Evolutionary conservation across 805 yeast genomes (phyloP), one percentile per base, ranked within the genome.

Genomic region (Yamadazyma nakazawae): DNA sequence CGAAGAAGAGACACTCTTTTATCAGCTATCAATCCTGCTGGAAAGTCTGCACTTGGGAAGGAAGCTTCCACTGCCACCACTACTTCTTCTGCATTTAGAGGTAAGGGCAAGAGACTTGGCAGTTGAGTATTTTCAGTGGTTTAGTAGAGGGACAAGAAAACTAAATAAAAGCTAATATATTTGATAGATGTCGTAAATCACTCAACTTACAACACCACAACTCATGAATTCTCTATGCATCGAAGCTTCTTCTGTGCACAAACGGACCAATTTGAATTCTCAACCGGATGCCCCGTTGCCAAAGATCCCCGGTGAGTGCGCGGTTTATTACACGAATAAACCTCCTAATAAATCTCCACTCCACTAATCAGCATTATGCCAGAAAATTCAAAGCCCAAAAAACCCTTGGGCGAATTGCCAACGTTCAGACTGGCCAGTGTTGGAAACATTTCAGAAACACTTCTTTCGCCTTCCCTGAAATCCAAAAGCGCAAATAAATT

Each of bases 71-170:
- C n/a, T 30, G 31, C 37, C 18, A 24, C 16, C 24, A 21, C 37
- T n/a, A 19, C 28, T 32, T 51, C 59, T 6, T 14, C 19, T 18
- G 39, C 18, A 12, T 70, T 70, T 51, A 51, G 53, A 45, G 75
- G 75, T 14, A 61, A 55, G 53, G 75, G 75, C 17, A 59, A 58
- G 43, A 56, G 74, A 38, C 58, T 70, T 53, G 73, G 74, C 14
- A 60, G 49, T 37, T 59, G 48, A 45, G 11, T 21, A 8, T n/a
- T 2, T 16, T 34, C 4, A n/a, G 16, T n/a, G 28, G n/a, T 12
- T 13, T 5, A 5, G 12, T 13, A 28, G n/a, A 34, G 37, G 37
- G n/a, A 37, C 21, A 19, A 21, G 8, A 21, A 8, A 4, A 5
- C 10, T 4, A 26, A 28, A 25, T 37, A 37, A n/a, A n/a, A 34